These are phyloP conservation scores for Lithohypha guttulata DNA, from an alignment of 2,329 filamentous ascomycete genomes.

Conservation along the genomic window DNA sequence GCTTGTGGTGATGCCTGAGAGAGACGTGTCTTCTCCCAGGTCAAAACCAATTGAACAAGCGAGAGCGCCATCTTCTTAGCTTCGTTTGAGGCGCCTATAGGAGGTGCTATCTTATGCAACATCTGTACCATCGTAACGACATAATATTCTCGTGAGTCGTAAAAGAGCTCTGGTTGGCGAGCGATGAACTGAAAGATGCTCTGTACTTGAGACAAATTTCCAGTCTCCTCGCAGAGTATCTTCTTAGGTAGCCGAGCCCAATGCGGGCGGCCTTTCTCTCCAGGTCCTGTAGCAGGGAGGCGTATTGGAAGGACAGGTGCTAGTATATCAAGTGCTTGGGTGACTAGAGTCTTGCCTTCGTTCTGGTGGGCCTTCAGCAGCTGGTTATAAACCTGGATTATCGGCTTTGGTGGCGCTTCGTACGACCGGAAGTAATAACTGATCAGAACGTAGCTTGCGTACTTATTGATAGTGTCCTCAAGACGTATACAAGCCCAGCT, in stretches of 20 bases:
- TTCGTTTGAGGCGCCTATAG: slow-evolving; percentile 77
- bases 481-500: slow-evolving; percentile 96
- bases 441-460: slow-evolving; percentile 92
- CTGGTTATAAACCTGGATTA: slow-evolving; percentile 86
- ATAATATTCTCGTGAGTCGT: slow-evolving; percentile 86
- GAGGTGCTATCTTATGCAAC: slow-evolving; percentile 73
- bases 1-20: slow-evolving; percentile 27
- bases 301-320: slow-evolving; percentile 88
- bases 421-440: slow-evolving; percentile 97
- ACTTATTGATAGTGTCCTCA: slow-evolving; percentile 99
- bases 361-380: slow-evolving; percentile 88
- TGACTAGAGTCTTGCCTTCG: slow-evolving; percentile 82
- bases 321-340: slow-evolving; percentile 85
- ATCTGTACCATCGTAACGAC: slow-evolving; percentile 79
- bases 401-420: slow-evolving; percentile 92
- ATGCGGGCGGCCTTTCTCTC: slow-evolving; percentile 62
- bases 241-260: slow-evolving; percentile 87
- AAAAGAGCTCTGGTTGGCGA: slow-evolving; percentile 84
- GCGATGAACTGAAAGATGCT: slow-evolving; percentile 97
- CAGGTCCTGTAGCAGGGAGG: slow-evolving; percentile 44
- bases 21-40: slow-evolving; percentile 80
- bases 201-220: slow-evolving; percentile 90
- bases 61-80: slow-evolving; percentile 84
- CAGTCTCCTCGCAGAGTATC: slow-evolving; percentile 85
- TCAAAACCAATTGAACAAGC: slow-evolving; percentile 81